Conservation (phyloP, 768 basidiomycete genomes). For the Amanita exitialis region DNA sequence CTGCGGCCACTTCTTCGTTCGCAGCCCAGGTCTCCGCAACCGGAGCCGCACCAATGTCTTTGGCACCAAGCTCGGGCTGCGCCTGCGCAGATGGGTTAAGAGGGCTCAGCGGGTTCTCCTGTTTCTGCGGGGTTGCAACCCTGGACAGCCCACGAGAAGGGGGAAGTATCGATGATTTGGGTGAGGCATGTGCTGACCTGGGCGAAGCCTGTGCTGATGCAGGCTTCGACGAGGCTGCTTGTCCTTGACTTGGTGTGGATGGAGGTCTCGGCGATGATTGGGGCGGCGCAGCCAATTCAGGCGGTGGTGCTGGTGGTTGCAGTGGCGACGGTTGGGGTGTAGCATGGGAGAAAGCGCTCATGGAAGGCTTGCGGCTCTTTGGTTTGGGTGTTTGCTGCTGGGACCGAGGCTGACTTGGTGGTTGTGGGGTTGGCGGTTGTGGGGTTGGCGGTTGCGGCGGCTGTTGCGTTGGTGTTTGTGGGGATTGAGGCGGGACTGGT, state of each 20-base stretch:
- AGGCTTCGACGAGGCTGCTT: background rate
- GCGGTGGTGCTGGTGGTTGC: background rate
- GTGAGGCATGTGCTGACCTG: background rate
- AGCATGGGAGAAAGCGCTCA: background rate
- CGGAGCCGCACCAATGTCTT: background rate
- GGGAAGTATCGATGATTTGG: background rate
- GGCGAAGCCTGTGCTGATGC: background rate
- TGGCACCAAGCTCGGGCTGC: conserved; percentile 10
- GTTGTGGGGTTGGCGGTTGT: background rate
- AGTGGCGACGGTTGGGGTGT: background rate
- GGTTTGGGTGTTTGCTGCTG: background rate
- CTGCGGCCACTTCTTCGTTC: background rate
- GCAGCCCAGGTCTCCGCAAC: background rate
- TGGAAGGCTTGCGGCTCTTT: conserved; percentile 3
- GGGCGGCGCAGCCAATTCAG: background rate
- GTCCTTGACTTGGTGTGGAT: background rate
- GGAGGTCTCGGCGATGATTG: background rate
- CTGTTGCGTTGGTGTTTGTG: conserved; percentile 9
- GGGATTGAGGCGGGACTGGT: conserved; percentile 5
- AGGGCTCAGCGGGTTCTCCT: conserved; percentile 20
- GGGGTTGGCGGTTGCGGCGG: background rate
- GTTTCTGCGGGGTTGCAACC: conserved; percentile 15
- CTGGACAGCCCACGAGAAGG: conserved; percentile 10
- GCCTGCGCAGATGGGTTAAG: conserved; percentile 22
- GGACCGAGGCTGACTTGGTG: background rate